A percentile compares a stretch with the other conserved stretches of the same genome.
Evolutionary conservation across 345 rosid genomes (phyloP).

Genomic region (Populus euphratica): DNA sequence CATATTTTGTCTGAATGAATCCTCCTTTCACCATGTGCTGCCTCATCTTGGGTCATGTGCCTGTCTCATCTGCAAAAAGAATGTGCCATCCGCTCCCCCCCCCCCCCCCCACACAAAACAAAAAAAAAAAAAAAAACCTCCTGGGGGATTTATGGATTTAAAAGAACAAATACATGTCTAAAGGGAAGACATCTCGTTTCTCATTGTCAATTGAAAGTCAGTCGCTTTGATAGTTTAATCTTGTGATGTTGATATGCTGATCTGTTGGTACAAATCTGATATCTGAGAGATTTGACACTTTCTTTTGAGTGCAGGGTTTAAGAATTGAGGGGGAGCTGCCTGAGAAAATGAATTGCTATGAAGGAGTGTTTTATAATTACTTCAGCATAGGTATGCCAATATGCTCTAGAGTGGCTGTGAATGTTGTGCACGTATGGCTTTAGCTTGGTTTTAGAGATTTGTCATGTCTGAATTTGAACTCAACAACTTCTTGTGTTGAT

Average conservation of each 20-base stretch:
- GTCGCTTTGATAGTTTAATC: neutral
- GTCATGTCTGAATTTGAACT: neutral
- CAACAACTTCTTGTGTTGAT: neutral
- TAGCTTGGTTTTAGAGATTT: neutral
- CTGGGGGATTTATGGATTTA: neutral
- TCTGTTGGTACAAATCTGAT: constrained; percentile 13
- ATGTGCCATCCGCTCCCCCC: neutral
- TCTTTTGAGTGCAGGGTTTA: constrained; percentile 47
- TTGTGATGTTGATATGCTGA: neutral
- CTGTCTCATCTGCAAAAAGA: neutral
- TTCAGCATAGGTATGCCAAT: constrained; percentile 72
- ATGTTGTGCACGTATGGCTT: neutral
- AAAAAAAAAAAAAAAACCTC: too few species aligned
- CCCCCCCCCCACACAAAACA: neutral
- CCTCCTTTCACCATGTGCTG: neutral
- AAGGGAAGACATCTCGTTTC: neutral
- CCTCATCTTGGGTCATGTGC: neutral
- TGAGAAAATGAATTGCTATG: constrained; percentile 50
- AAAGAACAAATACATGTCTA: neutral
- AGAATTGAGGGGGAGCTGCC: constrained; percentile 58
- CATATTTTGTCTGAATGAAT: neutral
- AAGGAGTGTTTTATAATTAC: constrained; percentile 91
- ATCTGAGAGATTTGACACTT: constrained; percentile 9
- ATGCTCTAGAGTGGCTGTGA: constrained; percentile 1
- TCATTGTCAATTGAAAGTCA: neutral